phyloP scores from a whole-genome alignment of 331 rosid species.

The Malus hybrid region DNA sequence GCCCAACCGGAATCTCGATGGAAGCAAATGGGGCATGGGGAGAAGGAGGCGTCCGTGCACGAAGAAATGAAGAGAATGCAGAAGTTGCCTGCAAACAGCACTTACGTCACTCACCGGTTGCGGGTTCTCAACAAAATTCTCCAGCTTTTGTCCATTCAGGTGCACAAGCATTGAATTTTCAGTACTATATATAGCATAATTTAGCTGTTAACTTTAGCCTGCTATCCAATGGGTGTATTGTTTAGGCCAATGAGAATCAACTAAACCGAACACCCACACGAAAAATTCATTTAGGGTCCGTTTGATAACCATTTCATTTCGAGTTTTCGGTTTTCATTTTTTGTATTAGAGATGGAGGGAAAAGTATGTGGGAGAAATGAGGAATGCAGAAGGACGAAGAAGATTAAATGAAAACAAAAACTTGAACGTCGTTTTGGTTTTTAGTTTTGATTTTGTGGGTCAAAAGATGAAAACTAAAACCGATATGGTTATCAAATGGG shows the following conservation, averaged over 20 bases:
- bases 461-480: too few species aligned
- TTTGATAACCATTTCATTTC: too few species aligned
- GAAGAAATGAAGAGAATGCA: constrained; percentile 53
- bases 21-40: constrained; percentile 37
- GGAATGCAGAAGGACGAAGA: too few species aligned
- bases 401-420: too few species aligned
- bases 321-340: too few species aligned
- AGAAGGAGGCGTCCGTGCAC: constrained; percentile 47
- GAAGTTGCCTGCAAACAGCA: constrained; percentile 51
- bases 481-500: background rate
- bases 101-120: constrained; percentile 62
- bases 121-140: constrained; percentile 74
- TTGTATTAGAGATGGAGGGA: too few species aligned
- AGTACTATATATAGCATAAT: background rate
- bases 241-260: too few species aligned
- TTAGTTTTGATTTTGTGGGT: too few species aligned
- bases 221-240: background rate
- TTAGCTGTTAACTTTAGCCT: background rate
- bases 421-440: too few species aligned
- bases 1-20: constrained; percentile 19
- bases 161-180: constrained; percentile 3
- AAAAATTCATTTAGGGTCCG: too few species aligned
- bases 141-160: constrained; percentile 72
- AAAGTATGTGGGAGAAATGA: too few species aligned
- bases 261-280: too few species aligned